Evolutionary conservation across 163 green algal species (phyloP), one percentile per base, ranked within the genome.

Genomic region (Scenedesmus sp.): DNA sequence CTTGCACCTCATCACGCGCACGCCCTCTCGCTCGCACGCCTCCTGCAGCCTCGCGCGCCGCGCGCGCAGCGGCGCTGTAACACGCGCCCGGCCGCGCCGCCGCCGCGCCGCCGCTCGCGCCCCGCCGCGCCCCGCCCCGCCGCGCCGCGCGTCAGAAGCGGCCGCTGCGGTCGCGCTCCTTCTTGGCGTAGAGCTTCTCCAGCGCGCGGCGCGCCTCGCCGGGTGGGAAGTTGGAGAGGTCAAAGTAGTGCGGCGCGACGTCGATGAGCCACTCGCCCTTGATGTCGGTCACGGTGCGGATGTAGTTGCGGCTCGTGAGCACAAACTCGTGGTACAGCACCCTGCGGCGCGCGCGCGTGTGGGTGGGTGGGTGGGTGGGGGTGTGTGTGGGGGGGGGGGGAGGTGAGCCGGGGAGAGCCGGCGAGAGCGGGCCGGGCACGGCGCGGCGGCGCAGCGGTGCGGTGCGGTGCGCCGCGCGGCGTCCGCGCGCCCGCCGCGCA

Each of bases 271-370:
- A 99, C 83, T 99, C 93, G 53, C 95, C 96, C 81, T 96, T 94
- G 81, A 99, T 92, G 64, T 98, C 93, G 0, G 90, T 95, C 34
- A 94, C 91, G 3, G 92, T 97, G 76, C 96, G 89, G 76, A 99
- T 98, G 87, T 98, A 99, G 87, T 99, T 99, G 71, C 92, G 92
- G 22, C 85, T 93, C 24, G 96, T 99, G 57, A 99, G 87, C 71
- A 99, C 96, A 92, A 99, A 99, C 85, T 99, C 96, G 73, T 99
- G 95, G 88, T 99, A 99, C 77, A 99, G 60, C 44, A 94, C 94
- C 95, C 92, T 96, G 86, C 39, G 39, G 39, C 39, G 39, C 6
- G 39, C 10, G 39, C 6, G 39, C 39, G 10, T 10, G 39, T 47
- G 39, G 7, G 39, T 47, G 39, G 6, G 39, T 47, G 39, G n/a